Conservation (phyloP, 1,139 yeast species). For the Lodderomyces orthopsilosis region DNA sequence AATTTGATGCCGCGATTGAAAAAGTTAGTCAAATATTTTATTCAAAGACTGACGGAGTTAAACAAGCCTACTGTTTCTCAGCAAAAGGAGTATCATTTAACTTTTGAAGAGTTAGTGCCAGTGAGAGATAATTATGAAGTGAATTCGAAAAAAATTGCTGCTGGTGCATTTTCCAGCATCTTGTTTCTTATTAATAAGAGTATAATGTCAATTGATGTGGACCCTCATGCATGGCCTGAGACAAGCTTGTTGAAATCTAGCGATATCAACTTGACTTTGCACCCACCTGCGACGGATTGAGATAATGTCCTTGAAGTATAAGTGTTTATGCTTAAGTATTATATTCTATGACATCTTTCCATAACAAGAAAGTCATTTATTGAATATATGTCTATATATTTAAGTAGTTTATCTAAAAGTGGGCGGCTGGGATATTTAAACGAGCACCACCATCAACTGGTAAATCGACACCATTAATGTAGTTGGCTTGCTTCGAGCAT, state of each 20-base stretch:
- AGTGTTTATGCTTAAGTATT: no score
- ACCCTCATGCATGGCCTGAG: not conserved
- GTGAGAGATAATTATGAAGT: slow-evolving; percentile 13
- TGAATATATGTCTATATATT: not conserved
- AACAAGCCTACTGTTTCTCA: not conserved
- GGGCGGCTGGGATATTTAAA: slow-evolving; percentile 22
- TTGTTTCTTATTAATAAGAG: slow-evolving; percentile 32
- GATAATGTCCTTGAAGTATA: no score
- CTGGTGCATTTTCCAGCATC: slow-evolving; percentile 38
- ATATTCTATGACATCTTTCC: no score
- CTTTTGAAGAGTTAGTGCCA: slow-evolving; percentile 21
- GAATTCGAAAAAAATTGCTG: slow-evolving; percentile 27
- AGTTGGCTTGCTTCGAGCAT: slow-evolving; percentile 56
- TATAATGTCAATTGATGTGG: not conserved
- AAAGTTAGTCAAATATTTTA: slow-evolving; percentile 9
- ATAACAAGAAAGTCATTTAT: no score
- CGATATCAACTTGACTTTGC: not conserved
- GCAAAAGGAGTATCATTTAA: slow-evolving; percentile 5
- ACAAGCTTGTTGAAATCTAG: not conserved
- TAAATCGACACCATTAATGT: slow-evolving; percentile 67
- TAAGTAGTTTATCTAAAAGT: slow-evolving; percentile 11
- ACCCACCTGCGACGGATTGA: no score
- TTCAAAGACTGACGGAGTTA: slow-evolving; percentile 4
- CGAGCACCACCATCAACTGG: slow-evolving; percentile 74
- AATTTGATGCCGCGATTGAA: slow-evolving; percentile 4